Evolutionary conservation across 2,329 filamentous ascomycete species (phyloP), one percentile per base, ranked within the genome.

Genomic region (Nemania sp.): DNA sequence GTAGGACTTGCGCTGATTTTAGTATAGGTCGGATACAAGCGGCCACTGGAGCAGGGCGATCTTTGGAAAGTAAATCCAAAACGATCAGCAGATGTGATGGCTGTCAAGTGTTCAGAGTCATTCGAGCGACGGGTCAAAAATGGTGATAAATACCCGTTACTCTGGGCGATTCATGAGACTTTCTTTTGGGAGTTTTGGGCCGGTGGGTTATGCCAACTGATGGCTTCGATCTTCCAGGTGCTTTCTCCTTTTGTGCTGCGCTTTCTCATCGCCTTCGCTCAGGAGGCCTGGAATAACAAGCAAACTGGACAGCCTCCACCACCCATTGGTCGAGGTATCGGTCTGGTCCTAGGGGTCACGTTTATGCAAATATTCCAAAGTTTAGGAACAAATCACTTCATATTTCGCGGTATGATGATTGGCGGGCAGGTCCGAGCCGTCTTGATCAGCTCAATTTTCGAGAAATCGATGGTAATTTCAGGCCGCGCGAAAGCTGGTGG

Each of bases 371-470:
- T 92, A 17, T 67, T 87, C 9, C 90, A 96, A 72, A 93, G 88
- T 68, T 67, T 96, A 60, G 84, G 84, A 22, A 90, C 86, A 2
- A 95, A 92, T 66, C 93, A 97, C 67, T 97, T 96, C 73, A 87
- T 97, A 66, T 97, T 93, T 66, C 84, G 86, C 19, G 91, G 93
- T 19, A 95, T 96, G 88, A 86, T 95, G 74, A 84, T 95, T 33
- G 94, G 93, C 59, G 94, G 91, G 0, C 87, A 97, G 73, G 76
- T 83, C 6, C 82, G 93, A 68, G 91, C 86, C 1, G 88, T 90
- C 0, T 75, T 97, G 37, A 96, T 97, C 62, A 84, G 89, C 19
- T 75, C 91, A 54, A 91, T 97, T 53, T 97, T 96, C 66, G 90
- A 94, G 69, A 97, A 97, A 72, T 86, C 91, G 2, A 91, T 97